A percentile compares a stretch with the other conserved stretches of the same genome.
phyloP scores from a whole-genome alignment of 495 filamentous ascomycete species.

The Neurospora tetrasperma region DNA sequence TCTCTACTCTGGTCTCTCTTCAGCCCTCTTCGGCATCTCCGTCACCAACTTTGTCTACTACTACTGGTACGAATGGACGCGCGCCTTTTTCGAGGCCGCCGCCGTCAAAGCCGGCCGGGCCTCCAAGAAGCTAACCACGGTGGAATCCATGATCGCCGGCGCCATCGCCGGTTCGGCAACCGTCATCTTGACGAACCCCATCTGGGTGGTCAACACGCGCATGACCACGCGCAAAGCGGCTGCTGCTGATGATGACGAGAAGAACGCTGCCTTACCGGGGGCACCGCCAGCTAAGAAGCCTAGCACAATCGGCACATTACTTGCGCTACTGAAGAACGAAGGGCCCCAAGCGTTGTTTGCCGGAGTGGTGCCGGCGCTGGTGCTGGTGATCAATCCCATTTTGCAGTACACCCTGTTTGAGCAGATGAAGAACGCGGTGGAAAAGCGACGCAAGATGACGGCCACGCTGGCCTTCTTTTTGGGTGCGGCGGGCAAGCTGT shows the following conservation, averaged over 20 bases:
- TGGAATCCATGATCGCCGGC: conserved; percentile 88
- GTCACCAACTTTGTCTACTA: conserved; percentile 99
- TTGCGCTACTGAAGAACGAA: conserved; percentile 66
- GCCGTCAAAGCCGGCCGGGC: conserved; percentile 63
- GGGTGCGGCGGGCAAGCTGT: conserved; percentile 85
- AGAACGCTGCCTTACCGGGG: conserved; percentile 27
- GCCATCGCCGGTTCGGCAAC: conserved; percentile 92
- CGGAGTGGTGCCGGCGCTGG: conserved; percentile 82
- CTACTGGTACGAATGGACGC: conserved; percentile 99
- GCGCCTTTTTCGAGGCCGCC: conserved; percentile 76
- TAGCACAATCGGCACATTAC: conserved; percentile 68
- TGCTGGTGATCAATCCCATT: conserved; percentile 95
- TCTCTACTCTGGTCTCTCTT: conserved; percentile 82
- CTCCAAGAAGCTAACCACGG: conserved; percentile 72
- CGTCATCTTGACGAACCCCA: conserved; percentile 91
- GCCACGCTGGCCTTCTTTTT: conserved; percentile 83
- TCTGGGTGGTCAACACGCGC: conserved; percentile 97
- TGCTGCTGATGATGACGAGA: conserved; percentile 36
- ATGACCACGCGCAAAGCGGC: conserved; percentile 77
- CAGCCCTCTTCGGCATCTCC: conserved; percentile 91
- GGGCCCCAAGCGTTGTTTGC: conserved; percentile 78
- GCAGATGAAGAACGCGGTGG: conserved; percentile 67
- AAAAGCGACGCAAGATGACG: conserved; percentile 49
- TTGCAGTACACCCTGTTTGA: conserved; percentile 98
- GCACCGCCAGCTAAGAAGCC: conserved; percentile 30